A percentile compares a stretch with the other conserved stretches of the same genome.
Conservation (phyloP, 441 rosid genomes). For the Euphorbia corollata region DNA sequence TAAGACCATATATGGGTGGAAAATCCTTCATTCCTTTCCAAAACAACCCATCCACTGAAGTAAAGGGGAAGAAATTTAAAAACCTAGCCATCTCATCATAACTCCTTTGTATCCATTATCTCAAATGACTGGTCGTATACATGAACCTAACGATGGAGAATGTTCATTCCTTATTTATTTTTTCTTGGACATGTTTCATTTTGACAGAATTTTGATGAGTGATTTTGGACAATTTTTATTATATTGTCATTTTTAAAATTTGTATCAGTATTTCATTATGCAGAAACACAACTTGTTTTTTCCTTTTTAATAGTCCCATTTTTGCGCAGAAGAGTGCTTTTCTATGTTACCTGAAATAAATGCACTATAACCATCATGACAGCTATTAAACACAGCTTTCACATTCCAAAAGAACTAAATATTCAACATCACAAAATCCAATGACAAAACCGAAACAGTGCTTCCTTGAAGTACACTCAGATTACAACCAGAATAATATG, state of each 20-base stretch:
- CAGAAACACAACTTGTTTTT: too few species aligned
- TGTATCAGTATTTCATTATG: too few species aligned
- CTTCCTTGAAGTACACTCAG: neutral
- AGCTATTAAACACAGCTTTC: too few species aligned
- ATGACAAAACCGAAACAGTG: too few species aligned
- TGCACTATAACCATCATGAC: too few species aligned
- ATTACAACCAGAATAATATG: neutral
- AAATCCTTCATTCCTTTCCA: constrained; percentile 69
- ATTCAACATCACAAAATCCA: too few species aligned
- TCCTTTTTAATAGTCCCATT: too few species aligned
- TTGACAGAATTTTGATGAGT: neutral
- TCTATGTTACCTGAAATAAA: too few species aligned
- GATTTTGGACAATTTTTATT: too few species aligned
- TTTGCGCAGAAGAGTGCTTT: too few species aligned
- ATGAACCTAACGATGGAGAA: neutral
- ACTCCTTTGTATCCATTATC: neutral
- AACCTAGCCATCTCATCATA: constrained; percentile 24
- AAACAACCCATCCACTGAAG: constrained; percentile 46
- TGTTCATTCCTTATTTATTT: neutral
- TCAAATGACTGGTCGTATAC: neutral
- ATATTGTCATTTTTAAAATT: too few species aligned
- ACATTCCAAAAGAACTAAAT: too few species aligned
- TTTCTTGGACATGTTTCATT: neutral
- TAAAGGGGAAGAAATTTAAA: constrained; percentile 65
- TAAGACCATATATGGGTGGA: constrained; percentile 67